Conservation (phyloP, 495 filamentous ascomycete genomes). For the Penicillium turbatum region DNA sequence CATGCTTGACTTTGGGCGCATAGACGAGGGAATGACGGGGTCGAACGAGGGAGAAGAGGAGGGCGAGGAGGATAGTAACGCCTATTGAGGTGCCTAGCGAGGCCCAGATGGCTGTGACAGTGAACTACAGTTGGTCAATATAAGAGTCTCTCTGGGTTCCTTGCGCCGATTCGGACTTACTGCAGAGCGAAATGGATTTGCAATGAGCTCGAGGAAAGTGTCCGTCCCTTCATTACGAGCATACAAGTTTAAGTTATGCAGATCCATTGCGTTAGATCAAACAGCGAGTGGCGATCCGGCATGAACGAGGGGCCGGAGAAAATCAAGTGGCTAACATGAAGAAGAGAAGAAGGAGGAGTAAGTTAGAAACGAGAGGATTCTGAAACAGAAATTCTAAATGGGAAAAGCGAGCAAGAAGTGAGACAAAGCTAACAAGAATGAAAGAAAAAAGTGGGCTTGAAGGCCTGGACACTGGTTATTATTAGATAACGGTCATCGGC, state of each 20-base stretch:
- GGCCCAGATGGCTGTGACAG: constrained; percentile 64
- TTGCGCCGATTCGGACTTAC: constrained; percentile 24
- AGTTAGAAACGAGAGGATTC: background rate
- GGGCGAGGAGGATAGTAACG: constrained; percentile 62
- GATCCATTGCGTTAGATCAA: constrained; percentile 27
- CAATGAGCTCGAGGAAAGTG: constrained; percentile 44
- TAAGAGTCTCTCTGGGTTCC: background rate
- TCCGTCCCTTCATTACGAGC: constrained; percentile 22
- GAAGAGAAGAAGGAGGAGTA: background rate
- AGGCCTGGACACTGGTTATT: background rate
- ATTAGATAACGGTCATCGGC: constrained; percentile 2
- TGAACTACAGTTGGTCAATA: constrained; percentile 42
- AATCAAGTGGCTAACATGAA: constrained; percentile 3
- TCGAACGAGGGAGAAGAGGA: constrained; percentile 82
- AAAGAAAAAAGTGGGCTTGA: constrained; percentile 1
- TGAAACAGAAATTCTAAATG: background rate
- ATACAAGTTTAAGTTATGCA: constrained; percentile 24
- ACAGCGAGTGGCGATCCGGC: constrained; percentile 18
- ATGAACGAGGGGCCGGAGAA: constrained; percentile 18
- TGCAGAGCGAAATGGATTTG: constrained; percentile 44
- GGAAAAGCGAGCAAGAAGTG: background rate
- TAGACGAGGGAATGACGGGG: constrained; percentile 90
- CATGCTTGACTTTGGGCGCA: constrained; percentile 89
- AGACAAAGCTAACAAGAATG: background rate
- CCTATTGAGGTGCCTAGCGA: constrained; percentile 80